A percentile compares a stretch with the other conserved stretches of the same genome.
These are phyloP conservation scores for Neoscytalidium dimidiatum DNA, from an alignment of 2,329 filamentous ascomycete genomes.

Conservation along the genomic window DNA sequence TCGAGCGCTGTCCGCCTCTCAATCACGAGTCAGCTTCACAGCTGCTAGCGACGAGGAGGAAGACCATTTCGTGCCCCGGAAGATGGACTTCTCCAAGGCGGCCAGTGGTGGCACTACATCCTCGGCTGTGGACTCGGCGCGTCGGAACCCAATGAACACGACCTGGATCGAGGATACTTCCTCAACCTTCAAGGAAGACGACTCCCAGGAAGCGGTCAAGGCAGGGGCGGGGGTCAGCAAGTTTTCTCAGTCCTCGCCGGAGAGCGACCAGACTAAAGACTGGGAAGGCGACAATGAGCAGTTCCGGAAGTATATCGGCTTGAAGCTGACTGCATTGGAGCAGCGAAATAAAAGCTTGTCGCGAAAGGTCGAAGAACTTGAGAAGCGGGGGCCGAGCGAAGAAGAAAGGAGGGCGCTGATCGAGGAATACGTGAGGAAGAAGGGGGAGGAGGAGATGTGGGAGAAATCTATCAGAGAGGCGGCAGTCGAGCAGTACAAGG, in stretches of 20 bases:
- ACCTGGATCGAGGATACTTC: constrained; percentile 2
- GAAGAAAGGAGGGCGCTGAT: background rate
- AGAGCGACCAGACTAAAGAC: background rate
- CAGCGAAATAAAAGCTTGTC: background rate
- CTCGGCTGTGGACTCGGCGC: background rate
- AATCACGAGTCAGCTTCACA: background rate
- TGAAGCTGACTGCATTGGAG: background rate
- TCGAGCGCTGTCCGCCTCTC: background rate
- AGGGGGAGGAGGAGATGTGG: background rate
- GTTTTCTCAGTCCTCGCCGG: background rate
- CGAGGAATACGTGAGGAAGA: background rate
- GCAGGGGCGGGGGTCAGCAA: background rate
- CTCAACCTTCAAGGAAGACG: background rate
- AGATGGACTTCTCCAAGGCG: background rate
- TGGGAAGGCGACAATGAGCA: background rate
- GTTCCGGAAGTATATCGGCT: background rate
- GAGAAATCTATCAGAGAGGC: background rate
- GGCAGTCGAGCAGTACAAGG: background rate
- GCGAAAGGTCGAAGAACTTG: background rate
- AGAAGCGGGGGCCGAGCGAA: background rate
- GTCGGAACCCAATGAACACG: background rate
- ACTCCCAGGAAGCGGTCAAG: background rate
- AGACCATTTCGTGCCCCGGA: background rate
- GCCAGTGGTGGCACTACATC: background rate
- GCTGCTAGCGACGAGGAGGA: background rate